These are phyloP conservation scores for Calendula officinalis DNA, from an alignment of 129 eudicot species.

Conservation along the genomic window DNA sequence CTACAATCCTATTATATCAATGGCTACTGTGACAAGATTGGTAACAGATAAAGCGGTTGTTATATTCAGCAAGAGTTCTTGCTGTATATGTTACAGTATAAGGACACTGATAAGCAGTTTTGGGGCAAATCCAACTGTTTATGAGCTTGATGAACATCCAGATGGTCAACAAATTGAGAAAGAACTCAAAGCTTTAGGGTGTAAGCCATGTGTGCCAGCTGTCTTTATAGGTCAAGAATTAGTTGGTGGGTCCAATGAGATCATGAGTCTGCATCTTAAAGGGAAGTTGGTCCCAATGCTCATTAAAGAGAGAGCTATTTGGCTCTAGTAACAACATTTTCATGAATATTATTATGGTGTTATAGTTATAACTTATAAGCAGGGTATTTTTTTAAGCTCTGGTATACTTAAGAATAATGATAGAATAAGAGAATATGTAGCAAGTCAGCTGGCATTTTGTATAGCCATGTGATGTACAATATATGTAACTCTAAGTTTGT, in stretches of 20 bases:
- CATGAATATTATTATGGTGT: too few species aligned
- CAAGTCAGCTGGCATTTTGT: conserved; percentile 19
- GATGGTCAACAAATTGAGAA: conserved; percentile 50
- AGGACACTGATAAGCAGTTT: conserved; percentile 41
- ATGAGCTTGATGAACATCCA: conserved; percentile 53
- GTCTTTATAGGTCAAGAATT: conserved; percentile 17
- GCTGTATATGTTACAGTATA: neutral
- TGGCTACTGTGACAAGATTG: conserved; percentile 32
- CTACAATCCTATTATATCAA: neutral
- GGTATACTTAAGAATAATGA: neutral
- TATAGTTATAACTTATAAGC: neutral
- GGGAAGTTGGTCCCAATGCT: conserved; percentile 60
- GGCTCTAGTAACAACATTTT: conserved; percentile 26
- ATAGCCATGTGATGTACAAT: conserved; percentile 3
- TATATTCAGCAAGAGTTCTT: conserved; percentile 2
- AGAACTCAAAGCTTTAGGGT: conserved; percentile 45
- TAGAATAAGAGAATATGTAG: conserved; percentile 19
- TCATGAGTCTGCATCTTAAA: conserved; percentile 50
- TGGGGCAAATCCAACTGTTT: conserved; percentile 64
- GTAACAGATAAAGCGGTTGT: neutral
- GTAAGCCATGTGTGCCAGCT: conserved; percentile 40
- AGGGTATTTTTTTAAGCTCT: neutral
- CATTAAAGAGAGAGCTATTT: conserved; percentile 52
- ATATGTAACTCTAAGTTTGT: neutral
- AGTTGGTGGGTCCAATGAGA: conserved; percentile 43